Evolutionary conservation across 306 rosid genomes (phyloP), one percentile per base, ranked within the genome.

Genomic region (Dicorynia guianensis): DNA sequence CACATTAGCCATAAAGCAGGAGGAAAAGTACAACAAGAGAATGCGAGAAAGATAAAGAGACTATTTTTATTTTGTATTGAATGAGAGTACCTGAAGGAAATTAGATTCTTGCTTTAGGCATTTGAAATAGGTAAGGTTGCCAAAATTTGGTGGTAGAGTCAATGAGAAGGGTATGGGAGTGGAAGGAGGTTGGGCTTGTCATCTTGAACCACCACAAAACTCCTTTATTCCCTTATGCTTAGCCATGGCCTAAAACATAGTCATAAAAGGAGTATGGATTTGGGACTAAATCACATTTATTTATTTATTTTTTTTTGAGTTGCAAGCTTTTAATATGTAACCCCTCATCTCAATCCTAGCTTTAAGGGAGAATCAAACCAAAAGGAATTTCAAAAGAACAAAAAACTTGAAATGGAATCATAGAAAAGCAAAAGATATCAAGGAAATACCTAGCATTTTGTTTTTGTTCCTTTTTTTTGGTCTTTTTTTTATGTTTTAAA

Each of bases 261-360:
- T 89, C 89, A 88, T 82, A 86, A 77, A 75, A 69, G 64, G 14
- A 11, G 93, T 88, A 88, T 88, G 90, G 90, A 77, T 53, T 85
- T 61, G 79, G 5, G 9, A 71, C 82, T 11, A 63, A 71, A 40
- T 72, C 90, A 50, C 79, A 35, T n/a, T n/a, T n/a, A n/a, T n/a
- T n/a, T n/a, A n/a, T n/a, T n/a, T 79, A 78, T 86, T 81, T 88
- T 76, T 82, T 79, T 67, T 84, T 79, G 77, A 82, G 76, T 70
- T 66, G 78, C 75, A 30, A 79, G n/a, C 76, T 70, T 69, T 79
- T 39, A 75, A 39, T 43, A 53, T 81, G 68, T 75, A 84, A 76
- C 86, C 82, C 73, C 30, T 73, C 80, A 72, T 84, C 86, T 89
- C 91, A 6, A 82, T 82, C 79, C 87, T 87, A 5, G 84, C 85